These are phyloP conservation scores for Populus pruinosa DNA, from an alignment of 345 rosid species.

Conservation along the genomic window DNA sequence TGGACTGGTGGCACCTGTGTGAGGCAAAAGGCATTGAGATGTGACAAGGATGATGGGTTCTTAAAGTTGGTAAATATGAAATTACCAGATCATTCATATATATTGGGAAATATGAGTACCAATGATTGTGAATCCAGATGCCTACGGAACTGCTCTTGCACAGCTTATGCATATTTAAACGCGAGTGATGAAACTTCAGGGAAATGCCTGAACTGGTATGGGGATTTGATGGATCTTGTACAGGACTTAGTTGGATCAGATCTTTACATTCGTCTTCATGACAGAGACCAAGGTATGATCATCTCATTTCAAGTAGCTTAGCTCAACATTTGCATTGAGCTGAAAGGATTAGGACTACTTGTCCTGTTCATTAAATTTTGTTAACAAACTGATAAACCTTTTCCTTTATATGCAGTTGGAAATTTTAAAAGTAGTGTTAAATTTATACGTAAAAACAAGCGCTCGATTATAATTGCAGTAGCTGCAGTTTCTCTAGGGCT, in stretches of 20 bases:
- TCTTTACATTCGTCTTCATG: conserved; percentile 1
- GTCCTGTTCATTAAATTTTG: neutral
- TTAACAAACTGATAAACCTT: neutral
- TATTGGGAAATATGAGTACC: neutral
- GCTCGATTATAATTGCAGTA: neutral
- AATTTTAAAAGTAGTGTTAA: neutral
- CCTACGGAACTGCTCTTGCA: conserved; percentile 15
- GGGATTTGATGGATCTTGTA: conserved; percentile 9
- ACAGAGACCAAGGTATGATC: neutral
- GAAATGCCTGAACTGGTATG: conserved; percentile 9
- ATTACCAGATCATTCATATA: conserved; percentile 9
- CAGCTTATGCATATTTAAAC: conserved; percentile 4
- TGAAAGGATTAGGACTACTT: neutral
- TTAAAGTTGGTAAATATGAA: neutral
- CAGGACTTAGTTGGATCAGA: neutral
- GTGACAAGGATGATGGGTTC: conserved; percentile 2
- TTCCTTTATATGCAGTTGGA: neutral
- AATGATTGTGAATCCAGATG: conserved; percentile 9
- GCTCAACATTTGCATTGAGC: neutral
- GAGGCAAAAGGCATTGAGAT: neutral
- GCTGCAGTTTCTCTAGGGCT: neutral
- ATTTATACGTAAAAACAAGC: neutral
- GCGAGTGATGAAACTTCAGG: neutral
- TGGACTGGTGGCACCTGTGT: conserved; percentile 12
- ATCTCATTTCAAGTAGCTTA: neutral